phyloP scores from a whole-genome alignment of 805 yeast genomes.

The Starmera quercuum region DNA sequence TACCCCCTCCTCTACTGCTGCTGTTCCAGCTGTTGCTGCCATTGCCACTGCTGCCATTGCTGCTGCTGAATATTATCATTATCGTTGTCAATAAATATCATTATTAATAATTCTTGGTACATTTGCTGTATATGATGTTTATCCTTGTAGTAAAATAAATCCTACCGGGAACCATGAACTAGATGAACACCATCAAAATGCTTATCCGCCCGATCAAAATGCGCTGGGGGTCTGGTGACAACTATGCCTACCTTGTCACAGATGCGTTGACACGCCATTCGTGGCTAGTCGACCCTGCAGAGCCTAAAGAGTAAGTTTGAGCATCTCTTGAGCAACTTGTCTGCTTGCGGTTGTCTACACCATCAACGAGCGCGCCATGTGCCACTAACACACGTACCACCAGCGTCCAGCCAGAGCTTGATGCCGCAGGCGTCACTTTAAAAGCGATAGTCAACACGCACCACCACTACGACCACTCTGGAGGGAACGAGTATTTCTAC shows the following conservation, averaged over 20 bases:
- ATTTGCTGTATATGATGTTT: too few relatives aligned
- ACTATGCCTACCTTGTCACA: conserved; percentile 72
- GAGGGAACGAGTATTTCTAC: conserved; percentile 42
- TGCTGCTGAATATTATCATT: too few relatives aligned
- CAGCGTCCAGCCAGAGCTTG: conserved; percentile 36
- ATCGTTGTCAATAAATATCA: too few relatives aligned
- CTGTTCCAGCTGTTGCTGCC: too few relatives aligned
- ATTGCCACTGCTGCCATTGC: too few relatives aligned
- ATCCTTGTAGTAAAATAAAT: too few relatives aligned
- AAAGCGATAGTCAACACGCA: conserved; percentile 88
- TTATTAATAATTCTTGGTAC: too few relatives aligned
- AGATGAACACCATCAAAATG: conserved; percentile 45
- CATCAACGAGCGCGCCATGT: background rate
- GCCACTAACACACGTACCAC: conserved; percentile 1
- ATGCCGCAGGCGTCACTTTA: conserved; percentile 37
- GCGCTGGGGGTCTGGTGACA: conserved; percentile 94
- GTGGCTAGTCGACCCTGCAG: conserved; percentile 91
- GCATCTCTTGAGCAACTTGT: conserved; percentile 9
- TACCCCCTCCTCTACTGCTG: too few relatives aligned
- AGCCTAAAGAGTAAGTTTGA: conserved; percentile 73
- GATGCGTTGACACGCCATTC: conserved; percentile 56
- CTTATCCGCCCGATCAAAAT: conserved; percentile 76
- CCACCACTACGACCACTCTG: conserved; percentile 94
- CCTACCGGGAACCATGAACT: too few relatives aligned
- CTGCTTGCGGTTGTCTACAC: background rate